These are phyloP conservation scores for Globisporangium paddicum DNA, from an alignment of 352 stramenopile species.

Conservation along the genomic window DNA sequence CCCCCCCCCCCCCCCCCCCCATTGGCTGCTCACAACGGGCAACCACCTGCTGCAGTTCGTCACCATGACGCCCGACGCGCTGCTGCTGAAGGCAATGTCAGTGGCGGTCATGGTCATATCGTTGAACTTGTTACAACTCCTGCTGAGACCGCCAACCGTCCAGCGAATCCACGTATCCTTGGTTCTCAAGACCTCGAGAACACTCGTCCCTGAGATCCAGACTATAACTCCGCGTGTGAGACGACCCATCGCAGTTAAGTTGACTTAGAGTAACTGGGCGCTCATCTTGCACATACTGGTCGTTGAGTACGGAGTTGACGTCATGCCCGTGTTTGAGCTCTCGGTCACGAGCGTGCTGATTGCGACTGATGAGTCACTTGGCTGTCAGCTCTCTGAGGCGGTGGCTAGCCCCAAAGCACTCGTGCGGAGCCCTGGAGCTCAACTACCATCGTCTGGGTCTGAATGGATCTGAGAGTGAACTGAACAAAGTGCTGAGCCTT, in stretches of 20 bases:
- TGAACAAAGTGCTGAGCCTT: not conserved
- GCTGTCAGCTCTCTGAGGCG: not conserved
- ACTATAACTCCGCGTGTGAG: no score
- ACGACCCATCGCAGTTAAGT: no score
- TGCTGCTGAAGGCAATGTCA: not conserved
- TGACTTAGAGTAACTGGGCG: not conserved
- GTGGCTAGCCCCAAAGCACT: not conserved
- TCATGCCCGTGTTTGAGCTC: not conserved
- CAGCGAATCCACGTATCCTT: not conserved
- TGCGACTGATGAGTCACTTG: not conserved
- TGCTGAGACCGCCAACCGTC: not conserved
- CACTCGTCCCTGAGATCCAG: not conserved
- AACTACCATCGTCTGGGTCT: not conserved
- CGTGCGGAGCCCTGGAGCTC: not conserved
- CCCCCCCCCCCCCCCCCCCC: no score
- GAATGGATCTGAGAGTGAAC: not conserved
- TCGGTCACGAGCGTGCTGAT: not conserved
- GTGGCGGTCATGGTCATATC: not conserved
- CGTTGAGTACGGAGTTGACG: not conserved
- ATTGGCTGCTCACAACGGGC: not conserved
- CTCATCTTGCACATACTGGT: not conserved
- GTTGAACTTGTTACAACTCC: not conserved
- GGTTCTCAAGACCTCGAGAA: not conserved
- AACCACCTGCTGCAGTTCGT: not conserved
- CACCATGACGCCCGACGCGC: not conserved